Evolutionary conservation across 164 flowering plant species (phyloP).

Genomic region (Nymphaea thermarum): DNA sequence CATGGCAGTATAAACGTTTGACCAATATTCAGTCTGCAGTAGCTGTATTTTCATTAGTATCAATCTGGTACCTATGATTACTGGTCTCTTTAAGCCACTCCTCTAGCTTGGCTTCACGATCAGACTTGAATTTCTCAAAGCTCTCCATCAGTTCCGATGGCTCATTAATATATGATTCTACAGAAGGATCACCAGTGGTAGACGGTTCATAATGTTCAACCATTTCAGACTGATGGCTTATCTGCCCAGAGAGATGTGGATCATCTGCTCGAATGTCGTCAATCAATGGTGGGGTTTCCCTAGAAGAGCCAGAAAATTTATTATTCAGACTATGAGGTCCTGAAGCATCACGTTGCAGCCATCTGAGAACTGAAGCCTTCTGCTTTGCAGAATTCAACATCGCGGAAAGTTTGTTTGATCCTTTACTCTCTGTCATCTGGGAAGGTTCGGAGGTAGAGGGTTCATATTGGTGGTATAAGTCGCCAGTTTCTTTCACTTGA

Average conservation of each 20-base stretch:
- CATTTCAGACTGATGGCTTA: conserved; percentile 16
- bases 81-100: conserved; percentile 5
- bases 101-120: conserved; percentile 6
- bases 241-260: conserved; percentile 37
- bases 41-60: not conserved
- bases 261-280: conserved; percentile 17
- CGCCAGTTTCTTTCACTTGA: not conserved
- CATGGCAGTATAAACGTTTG: not conserved
- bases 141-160: not conserved
- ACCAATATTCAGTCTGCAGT: not conserved
- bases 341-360: conserved; percentile 40
- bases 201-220: not conserved
- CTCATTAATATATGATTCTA: not conserved
- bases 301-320: not conserved
- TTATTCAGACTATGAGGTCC: conserved; percentile 9
- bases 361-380: conserved; percentile 43
- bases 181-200: not conserved
- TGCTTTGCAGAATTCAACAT: conserved; percentile 59
- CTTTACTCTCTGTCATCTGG: not conserved
- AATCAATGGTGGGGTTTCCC: not conserved
- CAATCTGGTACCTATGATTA: not conserved
- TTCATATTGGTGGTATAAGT: not conserved
- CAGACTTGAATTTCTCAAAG: conserved; percentile 6
- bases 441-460: not conserved
- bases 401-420: conserved; percentile 25